Evolutionary conservation across 768 basidiomycete species (phyloP), one percentile per base, ranked within the genome.

Genomic region (Termitomyces sp.): DNA sequence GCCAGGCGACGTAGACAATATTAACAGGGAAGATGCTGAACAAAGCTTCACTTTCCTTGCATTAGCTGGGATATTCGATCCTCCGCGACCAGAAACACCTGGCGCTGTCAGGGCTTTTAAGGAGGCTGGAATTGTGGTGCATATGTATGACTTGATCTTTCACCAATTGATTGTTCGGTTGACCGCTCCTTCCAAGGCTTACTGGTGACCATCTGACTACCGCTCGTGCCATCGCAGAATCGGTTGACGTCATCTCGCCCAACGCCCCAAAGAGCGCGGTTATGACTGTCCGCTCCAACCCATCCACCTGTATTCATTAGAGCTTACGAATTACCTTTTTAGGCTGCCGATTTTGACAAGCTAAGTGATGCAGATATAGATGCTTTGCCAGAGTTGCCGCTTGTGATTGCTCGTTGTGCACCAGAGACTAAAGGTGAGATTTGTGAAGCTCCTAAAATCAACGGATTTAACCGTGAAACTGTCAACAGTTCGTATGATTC

Each of bases 401-500:
- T 84, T 15, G 83, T 85, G 54, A 78, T 86, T 59, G 83, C 83
- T 54, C 78, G 83, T 31, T 85, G 83, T 65, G 81, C 81, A 0
- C 83, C 81, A 0, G 75, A 79, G 62, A 81, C 79, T 31, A 81
- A 81, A 69, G 72, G 72, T 73, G 31, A 52, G 46, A 48, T 11
- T 34, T 22, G 1, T 22, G 6, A 20, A 1, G 27, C 9, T 24
- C n/a, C n/a, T 12, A 8, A 2, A 11, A 34, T 8, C 9, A 2
- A 42, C 9, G n/a, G 4, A 9, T 15, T 11, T 33, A 9, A 7
- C 36, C 11, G 49, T 20, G 33, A 13, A 33, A 12, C 2, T 22
- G 13, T 11, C 20, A 36, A 31, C 13, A 71, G 78, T 79, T 6
- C 73, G 76, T 22, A 84, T 81, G 82, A 82, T 85, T 47, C 79